Evolutionary conservation across 2,329 filamentous ascomycete genomes (phyloP).

Genomic region (Colletotrichum lentis): DNA sequence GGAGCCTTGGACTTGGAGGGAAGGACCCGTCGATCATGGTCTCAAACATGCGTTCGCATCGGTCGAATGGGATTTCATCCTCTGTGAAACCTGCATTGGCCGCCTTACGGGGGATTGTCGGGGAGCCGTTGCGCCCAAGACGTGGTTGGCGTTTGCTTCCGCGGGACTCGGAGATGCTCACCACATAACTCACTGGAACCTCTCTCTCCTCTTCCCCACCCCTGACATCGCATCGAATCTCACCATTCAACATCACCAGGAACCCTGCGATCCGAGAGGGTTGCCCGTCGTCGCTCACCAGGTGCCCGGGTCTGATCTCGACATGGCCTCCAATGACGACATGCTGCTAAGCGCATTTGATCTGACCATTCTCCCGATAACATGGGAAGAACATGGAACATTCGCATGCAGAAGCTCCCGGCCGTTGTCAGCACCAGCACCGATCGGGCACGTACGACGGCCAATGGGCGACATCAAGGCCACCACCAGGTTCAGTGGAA

Average conservation of each 20-base stretch:
- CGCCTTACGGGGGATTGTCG: conserved; percentile 25
- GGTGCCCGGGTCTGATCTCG: conserved; percentile 31
- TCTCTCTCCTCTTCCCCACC: conserved; percentile 14
- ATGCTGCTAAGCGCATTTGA: conserved; percentile 36
- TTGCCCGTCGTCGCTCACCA: conserved; percentile 26
- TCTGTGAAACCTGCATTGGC: conserved; percentile 36
- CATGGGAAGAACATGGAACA: conserved; percentile 32
- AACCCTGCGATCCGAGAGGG: conserved; percentile 14
- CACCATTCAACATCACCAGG: conserved; percentile 25
- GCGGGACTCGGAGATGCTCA: conserved; percentile 21
- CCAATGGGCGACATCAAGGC: conserved; percentile 32
- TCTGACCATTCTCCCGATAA: conserved; percentile 34
- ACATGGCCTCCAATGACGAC: conserved; percentile 35
- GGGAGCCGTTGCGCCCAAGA: conserved; percentile 29
- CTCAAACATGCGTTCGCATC: conserved; percentile 34
- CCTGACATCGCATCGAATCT: conserved; percentile 29
- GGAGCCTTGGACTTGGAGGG: conserved; percentile 39
- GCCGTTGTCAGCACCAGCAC: conserved; percentile 31
- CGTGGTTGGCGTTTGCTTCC: conserved; percentile 11
- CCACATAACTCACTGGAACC: not conserved
- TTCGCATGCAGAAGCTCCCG: conserved; percentile 35
- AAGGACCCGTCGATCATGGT: conserved; percentile 40
- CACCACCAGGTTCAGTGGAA: conserved; percentile 22
- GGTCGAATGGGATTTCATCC: conserved; percentile 28
- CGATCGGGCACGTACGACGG: conserved; percentile 33